Base-by-base conservation (phyloP, 148 eudicot species). In the Rhododendron mucronatum region DNA sequence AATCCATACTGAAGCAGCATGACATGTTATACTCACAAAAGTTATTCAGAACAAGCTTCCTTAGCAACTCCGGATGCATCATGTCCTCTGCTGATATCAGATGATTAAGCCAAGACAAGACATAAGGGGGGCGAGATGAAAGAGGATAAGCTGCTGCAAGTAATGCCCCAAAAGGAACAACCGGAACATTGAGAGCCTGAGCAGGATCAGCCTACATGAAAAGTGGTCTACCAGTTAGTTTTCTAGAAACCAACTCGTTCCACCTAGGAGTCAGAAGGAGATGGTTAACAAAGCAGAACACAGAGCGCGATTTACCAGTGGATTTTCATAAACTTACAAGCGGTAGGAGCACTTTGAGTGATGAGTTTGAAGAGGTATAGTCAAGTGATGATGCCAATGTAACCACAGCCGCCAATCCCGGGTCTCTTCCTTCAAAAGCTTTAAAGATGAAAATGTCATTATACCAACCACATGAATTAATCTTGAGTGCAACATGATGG, bases 361-460 rank as follows among this genome's bases (percentile, higher is more conserved):
- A 80, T 44, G 99, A 97, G 57, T 94, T 93, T n/a, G 99, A 97
- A 82, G 93, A 80, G 78, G 96, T 94, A 87, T 97, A 97, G 93
- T 95, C 98, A 41, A 97, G 92, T 61, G 99, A 97, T 48, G 99
- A 93, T 61, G 95, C 99, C 93, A 97, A 86, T 84, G 99, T 97
- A 59, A 90, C 98, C 74, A 95, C 77, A 85, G 93, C 98, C 79
- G 96, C 95, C 86, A 97, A 91, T 86, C 86, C 85, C 48, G 98
- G 92, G 88, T 97, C 98, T 89, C 85, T 92, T 85, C 94, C 98
- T 89, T 97, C 96, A 82, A 61, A 88, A 80, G 92, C 98, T 97
- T 88, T 45, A 81, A 21, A 86, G 71, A 85, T 55, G 5, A 78
- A 88, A 20, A 76, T 33, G 20, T 37, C 28, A 35, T 35, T 35